A percentile compares a stretch with the other conserved stretches of the same genome.
Evolutionary conservation across 2,329 filamentous ascomycete genomes (phyloP).

Genomic region (Sporothrix variecibatus): DNA sequence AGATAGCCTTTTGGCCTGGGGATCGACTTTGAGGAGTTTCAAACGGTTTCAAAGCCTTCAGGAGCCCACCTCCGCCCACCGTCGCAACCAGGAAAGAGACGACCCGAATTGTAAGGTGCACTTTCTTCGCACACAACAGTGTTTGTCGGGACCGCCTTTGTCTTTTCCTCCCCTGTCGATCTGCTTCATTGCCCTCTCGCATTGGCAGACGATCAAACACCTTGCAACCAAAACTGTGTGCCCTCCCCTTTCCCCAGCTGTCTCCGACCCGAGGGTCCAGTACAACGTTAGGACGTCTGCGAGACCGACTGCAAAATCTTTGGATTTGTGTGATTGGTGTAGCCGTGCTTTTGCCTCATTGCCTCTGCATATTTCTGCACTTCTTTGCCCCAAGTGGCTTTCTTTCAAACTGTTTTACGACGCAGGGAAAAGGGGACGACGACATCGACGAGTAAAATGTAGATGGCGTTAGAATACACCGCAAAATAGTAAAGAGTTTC

Average conservation of each 20-base stretch:
- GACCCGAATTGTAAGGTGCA: neutral
- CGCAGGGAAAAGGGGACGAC: neutral
- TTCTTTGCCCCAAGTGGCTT: neutral
- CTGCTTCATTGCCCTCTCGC: conserved; percentile 19
- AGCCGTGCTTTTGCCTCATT: neutral
- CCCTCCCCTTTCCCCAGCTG: neutral
- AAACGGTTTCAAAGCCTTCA: conserved; percentile 27
- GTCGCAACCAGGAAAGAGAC: neutral
- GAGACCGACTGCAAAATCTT: neutral
- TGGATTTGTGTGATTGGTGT: neutral
- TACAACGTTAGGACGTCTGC: neutral
- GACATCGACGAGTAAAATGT: too few relatives aligned
- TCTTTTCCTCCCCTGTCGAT: conserved; percentile 14
- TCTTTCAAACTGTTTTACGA: neutral
- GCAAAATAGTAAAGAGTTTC: too few relatives aligned
- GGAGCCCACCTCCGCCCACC: neutral
- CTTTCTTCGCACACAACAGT: neutral
- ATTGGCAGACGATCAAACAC: conserved; percentile 25
- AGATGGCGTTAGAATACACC: too few relatives aligned
- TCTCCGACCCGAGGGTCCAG: neutral
- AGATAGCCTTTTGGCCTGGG: neutral
- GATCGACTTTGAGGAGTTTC: conserved; percentile 23
- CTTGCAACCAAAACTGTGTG: conserved; percentile 11
- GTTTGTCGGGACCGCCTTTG: neutral
- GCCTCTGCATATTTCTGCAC: neutral